Conservation (phyloP, 108 stramenopile genomes). For the Nannochloropsis salina region DNA sequence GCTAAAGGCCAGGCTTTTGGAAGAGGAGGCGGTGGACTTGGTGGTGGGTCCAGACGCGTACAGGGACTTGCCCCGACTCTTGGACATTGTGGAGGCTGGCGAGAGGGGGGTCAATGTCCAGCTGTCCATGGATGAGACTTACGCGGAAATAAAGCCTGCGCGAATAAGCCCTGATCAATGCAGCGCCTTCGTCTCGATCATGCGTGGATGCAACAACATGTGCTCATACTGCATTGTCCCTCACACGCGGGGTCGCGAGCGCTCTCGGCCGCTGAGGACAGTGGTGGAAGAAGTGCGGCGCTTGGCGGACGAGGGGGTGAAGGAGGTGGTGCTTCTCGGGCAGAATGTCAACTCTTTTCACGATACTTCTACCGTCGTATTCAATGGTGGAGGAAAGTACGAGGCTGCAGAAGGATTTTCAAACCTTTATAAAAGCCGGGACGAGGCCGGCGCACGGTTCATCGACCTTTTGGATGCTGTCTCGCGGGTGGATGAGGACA, state of each 20-base stretch:
- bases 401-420: constrained; percentile 76
- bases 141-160: constrained; percentile 88
- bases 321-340: constrained; percentile 87
- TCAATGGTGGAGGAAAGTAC: constrained; percentile 44
- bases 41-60: constrained; percentile 98
- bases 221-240: constrained; percentile 97
- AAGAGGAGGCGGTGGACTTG: constrained; percentile 77
- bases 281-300: constrained; percentile 73
- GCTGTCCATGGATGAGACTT: constrained; percentile 89
- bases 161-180: constrained; percentile 42
- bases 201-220: constrained; percentile 96
- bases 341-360: constrained; percentile 99
- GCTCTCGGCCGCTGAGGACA: constrained; percentile 73
- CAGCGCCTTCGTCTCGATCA: constrained; percentile 83
- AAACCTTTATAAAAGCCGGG: constrained; percentile 66
- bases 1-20: constrained; percentile 78
- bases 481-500: constrained; percentile 69
- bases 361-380: constrained; percentile 51
- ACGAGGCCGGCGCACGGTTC: constrained; percentile 78
- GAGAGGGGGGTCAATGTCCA: constrained; percentile 51
- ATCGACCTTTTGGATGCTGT: constrained; percentile 83
- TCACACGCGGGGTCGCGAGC: constrained; percentile 87
- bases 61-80: constrained; percentile 82
- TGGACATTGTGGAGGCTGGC: constrained; percentile 51
- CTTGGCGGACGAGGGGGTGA: constrained; percentile 64